Evolutionary conservation across 768 basidiomycete genomes (phyloP).

Genomic region (Kwoniella bestiolae): DNA sequence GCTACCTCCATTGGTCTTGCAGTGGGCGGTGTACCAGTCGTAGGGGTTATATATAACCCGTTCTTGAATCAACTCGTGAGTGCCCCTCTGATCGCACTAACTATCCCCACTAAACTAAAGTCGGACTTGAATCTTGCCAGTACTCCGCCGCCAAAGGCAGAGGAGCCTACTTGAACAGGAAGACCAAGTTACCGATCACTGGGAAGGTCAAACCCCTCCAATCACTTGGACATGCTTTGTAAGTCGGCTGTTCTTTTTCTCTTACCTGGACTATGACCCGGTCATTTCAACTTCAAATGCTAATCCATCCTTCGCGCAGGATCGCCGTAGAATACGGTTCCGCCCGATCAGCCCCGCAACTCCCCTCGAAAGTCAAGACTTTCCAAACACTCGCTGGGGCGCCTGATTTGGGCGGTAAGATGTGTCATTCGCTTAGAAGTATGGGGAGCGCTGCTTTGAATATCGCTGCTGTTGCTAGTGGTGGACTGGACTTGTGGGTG

Average conservation of each 20-base stretch:
- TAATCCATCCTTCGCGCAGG: constrained; percentile 14
- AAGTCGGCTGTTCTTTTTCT: too few species aligned
- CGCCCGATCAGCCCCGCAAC: constrained; percentile 26
- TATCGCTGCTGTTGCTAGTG: constrained; percentile 71
- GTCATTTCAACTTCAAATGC: too few species aligned
- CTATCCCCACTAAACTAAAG: too few species aligned
- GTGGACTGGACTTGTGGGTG: constrained; percentile 76
- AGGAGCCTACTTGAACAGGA: constrained; percentile 74
- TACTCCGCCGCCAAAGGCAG: constrained; percentile 79
- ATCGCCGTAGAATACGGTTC: constrained; percentile 49
- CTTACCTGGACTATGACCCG: background rate
- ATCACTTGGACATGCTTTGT: constrained; percentile 71
- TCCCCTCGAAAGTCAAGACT: constrained; percentile 65
- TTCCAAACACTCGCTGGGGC: constrained; percentile 79
- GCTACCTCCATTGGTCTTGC: constrained; percentile 92
- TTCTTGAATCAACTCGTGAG: constrained; percentile 80
- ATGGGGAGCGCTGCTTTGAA: constrained; percentile 67
- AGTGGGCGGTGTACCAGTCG: constrained; percentile 75
- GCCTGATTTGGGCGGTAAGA: constrained; percentile 72
- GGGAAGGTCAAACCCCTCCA: constrained; percentile 64
- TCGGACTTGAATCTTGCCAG: constrained; percentile 18
- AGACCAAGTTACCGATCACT: constrained; percentile 68
- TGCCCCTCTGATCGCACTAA: background rate
- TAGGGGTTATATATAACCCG: constrained; percentile 93
- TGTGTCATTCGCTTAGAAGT: constrained; percentile 80